phyloP scores from a whole-genome alignment of 139 green algal species.

The Eudorina sp. region DNA sequence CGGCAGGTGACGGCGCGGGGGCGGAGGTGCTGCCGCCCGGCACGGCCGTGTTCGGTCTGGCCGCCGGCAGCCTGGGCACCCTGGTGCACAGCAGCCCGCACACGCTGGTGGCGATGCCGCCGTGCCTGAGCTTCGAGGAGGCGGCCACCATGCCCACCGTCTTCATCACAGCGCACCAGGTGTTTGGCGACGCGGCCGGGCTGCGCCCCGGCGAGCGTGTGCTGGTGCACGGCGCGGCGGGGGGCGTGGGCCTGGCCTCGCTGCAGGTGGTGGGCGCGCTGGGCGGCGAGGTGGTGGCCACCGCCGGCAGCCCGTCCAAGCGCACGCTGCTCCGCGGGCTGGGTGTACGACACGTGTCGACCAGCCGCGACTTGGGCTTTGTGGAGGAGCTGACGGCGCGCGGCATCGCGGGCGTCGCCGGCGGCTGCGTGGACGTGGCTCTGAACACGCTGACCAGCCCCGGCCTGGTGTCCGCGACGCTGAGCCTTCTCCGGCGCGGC shows the following conservation, averaged over 20 bases:
- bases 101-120: slow-evolving; percentile 77
- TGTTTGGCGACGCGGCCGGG: slow-evolving; percentile 59
- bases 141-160: slow-evolving; percentile 86
- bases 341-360: slow-evolving; percentile 65
- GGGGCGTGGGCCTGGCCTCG: slow-evolving; percentile 85
- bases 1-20: background rate
- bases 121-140: slow-evolving; percentile 76
- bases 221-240: slow-evolving; percentile 83
- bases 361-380: slow-evolving; percentile 80
- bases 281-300: slow-evolving; percentile 68
- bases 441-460: slow-evolving; percentile 39
- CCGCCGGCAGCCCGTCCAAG: slow-evolving; percentile 82
- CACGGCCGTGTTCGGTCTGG: slow-evolving; percentile 85
- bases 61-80: slow-evolving; percentile 79
- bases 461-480: slow-evolving; percentile 29
- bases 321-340: slow-evolving; percentile 73
- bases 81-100: slow-evolving; percentile 64
- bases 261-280: slow-evolving; percentile 69
- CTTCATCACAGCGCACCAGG: slow-evolving; percentile 84
- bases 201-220: slow-evolving; percentile 60
- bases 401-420: no score
- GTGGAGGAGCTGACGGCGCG: slow-evolving; percentile 60
- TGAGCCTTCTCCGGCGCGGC: slow-evolving; percentile 18
- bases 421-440: slow-evolving; percentile 18
- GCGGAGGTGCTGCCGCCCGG: slow-evolving; percentile 52